phyloP scores from a whole-genome alignment of 441 rosid species.

The California macrophylla region DNA sequence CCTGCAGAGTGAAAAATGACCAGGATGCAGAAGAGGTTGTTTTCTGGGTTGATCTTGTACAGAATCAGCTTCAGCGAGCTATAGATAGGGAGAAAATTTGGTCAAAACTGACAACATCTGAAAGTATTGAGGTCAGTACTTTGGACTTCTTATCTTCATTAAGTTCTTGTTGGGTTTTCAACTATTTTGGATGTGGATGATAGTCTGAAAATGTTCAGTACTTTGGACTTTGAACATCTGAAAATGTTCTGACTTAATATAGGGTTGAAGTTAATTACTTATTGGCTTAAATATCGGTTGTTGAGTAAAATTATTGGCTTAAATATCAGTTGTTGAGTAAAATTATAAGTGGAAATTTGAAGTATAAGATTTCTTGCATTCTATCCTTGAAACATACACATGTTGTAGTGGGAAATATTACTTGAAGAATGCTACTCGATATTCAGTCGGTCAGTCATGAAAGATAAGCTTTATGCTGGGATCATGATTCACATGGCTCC shows the following conservation, averaged over 20 bases:
- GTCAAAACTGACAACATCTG: slow-evolving; percentile 89
- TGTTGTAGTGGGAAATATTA: background rate
- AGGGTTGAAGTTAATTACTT: background rate
- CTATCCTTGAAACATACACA: background rate
- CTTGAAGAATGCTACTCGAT: background rate
- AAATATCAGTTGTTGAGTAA: background rate
- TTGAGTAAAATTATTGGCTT: background rate
- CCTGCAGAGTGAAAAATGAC: slow-evolving; percentile 60
- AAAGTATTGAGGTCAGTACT: slow-evolving; percentile 83
- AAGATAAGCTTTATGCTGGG: background rate
- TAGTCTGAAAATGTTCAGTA: too few relatives aligned
- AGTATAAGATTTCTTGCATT: background rate
- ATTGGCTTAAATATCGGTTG: background rate
- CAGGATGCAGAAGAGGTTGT: slow-evolving; percentile 64
- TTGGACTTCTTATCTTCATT: slow-evolving; percentile 7
- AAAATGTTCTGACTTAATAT: background rate
- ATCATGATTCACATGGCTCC: background rate
- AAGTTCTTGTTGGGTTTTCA: slow-evolving; percentile 4
- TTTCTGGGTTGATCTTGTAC: slow-evolving; percentile 93
- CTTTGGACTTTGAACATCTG: too few relatives aligned
- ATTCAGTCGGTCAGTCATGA: background rate
- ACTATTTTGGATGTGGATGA: slow-evolving; percentile 2
- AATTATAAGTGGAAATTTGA: background rate
- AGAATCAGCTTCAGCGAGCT: slow-evolving; percentile 74
- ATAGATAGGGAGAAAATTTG: slow-evolving; percentile 94